Evolutionary conservation across 139 green algal genomes (phyloP), one percentile per base, ranked within the genome.

Genomic region (Coccomyxa sp.): DNA sequence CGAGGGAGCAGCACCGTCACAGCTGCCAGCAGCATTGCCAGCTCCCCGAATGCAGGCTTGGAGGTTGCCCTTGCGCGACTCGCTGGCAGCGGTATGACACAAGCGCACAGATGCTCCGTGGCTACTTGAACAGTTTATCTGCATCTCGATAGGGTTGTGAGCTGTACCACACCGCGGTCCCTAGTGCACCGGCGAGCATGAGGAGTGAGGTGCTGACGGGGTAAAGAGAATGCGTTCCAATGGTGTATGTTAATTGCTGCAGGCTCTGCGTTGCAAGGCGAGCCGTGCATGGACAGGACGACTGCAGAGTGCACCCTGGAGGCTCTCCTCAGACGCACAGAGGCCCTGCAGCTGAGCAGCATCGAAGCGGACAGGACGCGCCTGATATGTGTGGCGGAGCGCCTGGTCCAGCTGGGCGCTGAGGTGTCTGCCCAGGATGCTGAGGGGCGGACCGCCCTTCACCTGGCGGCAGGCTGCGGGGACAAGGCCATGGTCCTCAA

Each of bases 401-500:
- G 70, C 39, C 69, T 92, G n/a, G 86, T 91, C 31, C 64, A 77
- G 7, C 80, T 91, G 55, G 87, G 88, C 0, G 83, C 77, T 0
- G 71, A 87, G 50, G 55, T 91, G 50, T 44, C 70, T 5, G 83
- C 88, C 1, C 55, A 58, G 27, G 88, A 92, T 76, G 86, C 86
- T 33, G 88, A 92, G 73, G 87, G 86, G 0, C 81, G 87, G 55
- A 90, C 82, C 22, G 82, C 85, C 36, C 83, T 90, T 58, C 84
- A 90, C 71, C 86, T 87, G 79, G 86, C 86, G 3, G 84, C 88
- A 0, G 88, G 88, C 29, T 90, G 85, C 58, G 87, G 84, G 22
- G 88, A 92, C 74, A 82, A 77, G 37, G 54, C 58, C 71, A 92
- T 92, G 88, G 87, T 84, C 55, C 33, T 88, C 29, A 77, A 82